Base-by-base conservation (phyloP, 139 green algal species). In the Picochlorum sp. region DNA sequence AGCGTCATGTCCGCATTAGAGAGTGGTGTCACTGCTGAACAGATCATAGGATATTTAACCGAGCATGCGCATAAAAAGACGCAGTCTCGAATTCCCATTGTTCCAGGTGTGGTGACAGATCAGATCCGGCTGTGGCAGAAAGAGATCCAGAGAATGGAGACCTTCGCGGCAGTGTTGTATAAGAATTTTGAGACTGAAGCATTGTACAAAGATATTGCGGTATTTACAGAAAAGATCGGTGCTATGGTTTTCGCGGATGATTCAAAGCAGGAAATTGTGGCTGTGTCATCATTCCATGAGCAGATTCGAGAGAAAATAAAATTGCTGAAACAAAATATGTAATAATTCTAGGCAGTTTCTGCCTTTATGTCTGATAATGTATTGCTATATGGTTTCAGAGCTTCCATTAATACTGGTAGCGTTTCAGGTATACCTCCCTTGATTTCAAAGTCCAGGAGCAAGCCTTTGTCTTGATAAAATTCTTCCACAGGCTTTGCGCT, bases 391-490 rank as follows among this genome's bases (percentile, higher is more conserved):
- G 34, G 34, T 11, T 21, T 23, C 34, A 66, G 49, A 23, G 20
- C 16, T 45, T 66, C 32, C 23, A 66, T 21, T 45, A 66, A 21
- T 20, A 28, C 37, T 41, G 61, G 61, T 21, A 66, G 57, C 1
- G 61, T 66, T 67, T 96, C 83, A 2, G 91, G 90, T 56, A 98
- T 97, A 45, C 93, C 93, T 2, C 77, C 80, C 6, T 79, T 90
- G 65, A 98, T 92, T 67, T 95, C 80, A 81, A 97, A 98, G 56
- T 97, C 83, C 11, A 92, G 34, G 60, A 97, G 70, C 57, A 87
- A 49, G 15, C 85, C 85, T 32, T 56, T 23, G 5, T 76, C 34
- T 10, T 73, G 60, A 74, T 95, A 98, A 34, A 82, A 90, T 1
- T 91, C 71, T 71, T 98, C 93, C 28, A 98, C 88, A 4, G 89